Conservation (phyloP, 2,329 filamentous ascomycete species). For the Colletotrichum orbiculare region DNA sequence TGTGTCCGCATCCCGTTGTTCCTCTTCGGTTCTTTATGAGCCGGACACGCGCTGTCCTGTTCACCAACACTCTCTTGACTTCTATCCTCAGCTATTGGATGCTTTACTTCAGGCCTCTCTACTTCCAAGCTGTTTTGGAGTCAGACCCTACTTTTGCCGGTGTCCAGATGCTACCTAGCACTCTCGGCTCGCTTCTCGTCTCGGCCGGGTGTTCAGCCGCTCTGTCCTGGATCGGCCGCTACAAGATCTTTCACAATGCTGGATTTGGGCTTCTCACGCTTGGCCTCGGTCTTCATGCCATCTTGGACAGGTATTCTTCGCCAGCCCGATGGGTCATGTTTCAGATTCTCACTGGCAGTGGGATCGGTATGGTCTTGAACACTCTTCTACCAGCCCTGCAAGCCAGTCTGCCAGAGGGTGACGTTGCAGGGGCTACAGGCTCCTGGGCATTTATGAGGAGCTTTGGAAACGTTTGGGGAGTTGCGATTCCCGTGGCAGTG, state of each 20-base stretch:
- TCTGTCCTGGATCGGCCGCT: slow-evolving; percentile 48
- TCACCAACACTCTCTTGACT: slow-evolving; percentile 35
- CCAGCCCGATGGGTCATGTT: slow-evolving; percentile 51
- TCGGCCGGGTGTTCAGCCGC: slow-evolving; percentile 38
- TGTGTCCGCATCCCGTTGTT: slow-evolving; percentile 80
- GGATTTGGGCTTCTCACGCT: slow-evolving; percentile 43
- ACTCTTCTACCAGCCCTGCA: slow-evolving; percentile 57
- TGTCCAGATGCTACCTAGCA: slow-evolving; percentile 46
- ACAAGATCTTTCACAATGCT: slow-evolving; percentile 47
- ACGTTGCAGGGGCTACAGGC: slow-evolving; percentile 49
- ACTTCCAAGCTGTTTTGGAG: slow-evolving; percentile 55
- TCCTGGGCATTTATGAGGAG: slow-evolving; percentile 56
- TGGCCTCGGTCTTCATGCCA: slow-evolving; percentile 41
- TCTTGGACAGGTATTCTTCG: slow-evolving; percentile 47
- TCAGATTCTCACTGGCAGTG: slow-evolving; percentile 50
- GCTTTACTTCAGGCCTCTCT: slow-evolving; percentile 56
- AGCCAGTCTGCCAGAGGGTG: slow-evolving; percentile 46
- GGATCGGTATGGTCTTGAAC: slow-evolving; percentile 55
- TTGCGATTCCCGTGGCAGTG: slow-evolving; percentile 50
- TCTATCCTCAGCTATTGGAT: slow-evolving; percentile 43
- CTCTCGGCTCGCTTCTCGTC: slow-evolving; percentile 44
- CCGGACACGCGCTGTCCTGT: slow-evolving; percentile 40
- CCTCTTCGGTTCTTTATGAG: slow-evolving; percentile 60
- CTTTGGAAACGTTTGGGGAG: slow-evolving; percentile 57
- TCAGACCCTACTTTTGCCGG: slow-evolving; percentile 47